These are phyloP conservation scores for Calonectria montana DNA, from an alignment of 2,329 filamentous ascomycete genomes.

Conservation along the genomic window DNA sequence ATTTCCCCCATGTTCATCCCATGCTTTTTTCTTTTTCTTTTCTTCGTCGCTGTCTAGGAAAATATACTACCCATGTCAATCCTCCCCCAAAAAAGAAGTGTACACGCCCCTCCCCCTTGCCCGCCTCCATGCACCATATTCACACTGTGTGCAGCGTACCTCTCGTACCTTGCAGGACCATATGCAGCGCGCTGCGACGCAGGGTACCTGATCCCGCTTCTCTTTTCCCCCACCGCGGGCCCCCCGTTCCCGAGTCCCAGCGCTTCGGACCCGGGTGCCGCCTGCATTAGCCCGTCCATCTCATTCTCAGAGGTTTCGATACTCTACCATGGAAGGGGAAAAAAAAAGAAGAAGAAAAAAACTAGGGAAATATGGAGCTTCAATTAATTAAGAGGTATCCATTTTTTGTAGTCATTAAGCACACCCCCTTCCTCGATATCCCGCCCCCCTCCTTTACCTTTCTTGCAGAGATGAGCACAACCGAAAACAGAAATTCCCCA, in stretches of 20 bases:
- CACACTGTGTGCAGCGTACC: background rate
- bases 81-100: background rate
- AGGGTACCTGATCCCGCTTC: conserved; percentile 15
- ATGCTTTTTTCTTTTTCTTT: background rate
- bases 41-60: background rate
- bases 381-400: background rate
- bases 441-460: background rate
- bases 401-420: background rate
- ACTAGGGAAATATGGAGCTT: background rate
- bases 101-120: background rate
- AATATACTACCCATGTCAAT: background rate
- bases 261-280: conserved; percentile 41
- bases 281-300: conserved; percentile 38
- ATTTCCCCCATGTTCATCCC: conserved; percentile 9
- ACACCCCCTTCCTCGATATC: background rate
- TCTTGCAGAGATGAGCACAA: conserved; percentile 3
- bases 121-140: background rate
- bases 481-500: conserved; percentile 1
- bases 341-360: background rate
- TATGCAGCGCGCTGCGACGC: conserved; percentile 1
- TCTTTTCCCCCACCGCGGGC: conserved; percentile 21
- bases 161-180: conserved; percentile 7
- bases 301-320: conserved; percentile 6
- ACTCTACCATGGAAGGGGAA: background rate
- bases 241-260: conserved; percentile 37